Evolutionary conservation across 148 eudicot genomes (phyloP).

Genomic region (Bassia scoparia): DNA sequence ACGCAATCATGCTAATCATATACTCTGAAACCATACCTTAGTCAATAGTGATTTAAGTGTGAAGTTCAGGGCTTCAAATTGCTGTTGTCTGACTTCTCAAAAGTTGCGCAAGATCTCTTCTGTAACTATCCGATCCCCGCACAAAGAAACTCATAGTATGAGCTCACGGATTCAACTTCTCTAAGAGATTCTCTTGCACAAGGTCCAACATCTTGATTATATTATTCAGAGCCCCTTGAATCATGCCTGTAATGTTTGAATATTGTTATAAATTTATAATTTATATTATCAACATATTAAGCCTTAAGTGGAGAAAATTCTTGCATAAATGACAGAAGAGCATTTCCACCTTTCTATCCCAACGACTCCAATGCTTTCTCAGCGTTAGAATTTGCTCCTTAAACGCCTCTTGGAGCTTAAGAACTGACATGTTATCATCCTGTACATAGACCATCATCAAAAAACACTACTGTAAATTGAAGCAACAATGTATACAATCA

Average conservation of each 20-base stretch:
- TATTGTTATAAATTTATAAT: neutral
- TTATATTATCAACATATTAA: neutral
- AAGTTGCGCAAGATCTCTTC: neutral
- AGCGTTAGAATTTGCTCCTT: neutral
- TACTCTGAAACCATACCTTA: constrained; percentile 3
- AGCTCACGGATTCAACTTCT: neutral
- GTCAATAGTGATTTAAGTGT: neutral
- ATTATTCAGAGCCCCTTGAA: neutral
- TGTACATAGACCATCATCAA: neutral
- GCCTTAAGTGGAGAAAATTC: neutral
- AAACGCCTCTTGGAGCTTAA: neutral
- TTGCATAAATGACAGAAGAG: neutral
- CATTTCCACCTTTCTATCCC: neutral
- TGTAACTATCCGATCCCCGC: neutral
- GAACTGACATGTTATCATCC: neutral
- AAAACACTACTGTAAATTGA: neutral
- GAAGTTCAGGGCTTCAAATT: neutral
- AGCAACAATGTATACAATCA: neutral
- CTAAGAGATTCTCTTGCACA: neutral
- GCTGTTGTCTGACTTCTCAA: neutral
- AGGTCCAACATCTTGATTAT: neutral
- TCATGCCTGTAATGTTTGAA: neutral
- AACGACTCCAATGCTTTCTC: neutral
- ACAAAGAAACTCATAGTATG: constrained; percentile 2
- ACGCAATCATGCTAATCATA: neutral